Base-by-base conservation (phyloP, 2,329 filamentous ascomycete genomes). In the Botrytis tulipae region DNA sequence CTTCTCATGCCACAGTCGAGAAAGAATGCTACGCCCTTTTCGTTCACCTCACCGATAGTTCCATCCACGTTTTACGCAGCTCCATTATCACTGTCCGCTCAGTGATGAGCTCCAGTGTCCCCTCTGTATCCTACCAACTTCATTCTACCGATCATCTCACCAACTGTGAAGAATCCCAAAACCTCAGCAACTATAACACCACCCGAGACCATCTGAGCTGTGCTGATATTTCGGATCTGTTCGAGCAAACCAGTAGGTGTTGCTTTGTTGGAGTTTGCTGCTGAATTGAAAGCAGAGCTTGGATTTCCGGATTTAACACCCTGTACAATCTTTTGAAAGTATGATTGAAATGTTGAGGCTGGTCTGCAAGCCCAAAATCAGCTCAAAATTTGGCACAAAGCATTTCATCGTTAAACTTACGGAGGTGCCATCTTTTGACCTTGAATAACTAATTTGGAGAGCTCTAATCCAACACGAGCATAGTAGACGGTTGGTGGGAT, bases 131-230 rank as follows among this genome's bases (percentile, higher is more conserved):
- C 96, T 79, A 99, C 88, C 79, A 99, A 84, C 92, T 99, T 98
- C 86, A 96, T 90, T 81, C 95, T 90, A 80, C 96, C 96, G 80
- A 99, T 91, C 84, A 99, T 98, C 88, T 98, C 95, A 77, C 96
- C 96, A 72, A 98, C 90, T 75, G 95, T 97, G 89, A 98, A 99
- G 89, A 99, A 99, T 75, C 96, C 96, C 78, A 99, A 85, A 69
- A 94, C 88, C 86, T 99, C 95, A 73, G 95, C 95, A 66, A 87
- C 84, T 76, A 98, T 86, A 74, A 99, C 92, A 79, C 92, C 93
- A 75, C 88, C 92, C 71, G 92, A 84, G 72, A 88, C 88, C 79
- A 95, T 82, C 84, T 97, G 91, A 78, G 90, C 87, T 78, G 85
- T 86, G 83, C 89, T 92, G 80, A 96, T 80, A 85, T 90, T 92